Percentiles rank a stretch among this genome's conserved stretches.
Evolutionary conservation across 306 rosid species (phyloP).

Genomic region (Castanospermum australe): DNA sequence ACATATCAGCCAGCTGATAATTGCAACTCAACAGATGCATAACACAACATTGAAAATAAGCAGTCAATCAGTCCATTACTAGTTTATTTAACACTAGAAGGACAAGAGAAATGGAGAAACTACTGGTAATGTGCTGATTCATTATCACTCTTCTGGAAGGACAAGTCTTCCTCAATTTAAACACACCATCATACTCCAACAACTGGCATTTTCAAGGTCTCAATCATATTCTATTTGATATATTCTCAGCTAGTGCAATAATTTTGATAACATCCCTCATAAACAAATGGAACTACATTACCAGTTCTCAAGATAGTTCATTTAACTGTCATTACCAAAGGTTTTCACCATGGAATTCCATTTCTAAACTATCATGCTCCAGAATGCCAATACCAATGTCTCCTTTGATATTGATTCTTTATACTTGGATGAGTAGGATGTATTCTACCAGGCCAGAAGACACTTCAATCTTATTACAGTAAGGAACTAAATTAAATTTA

Average conservation of each 20-base stretch:
- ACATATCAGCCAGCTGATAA: constrained; percentile 28
- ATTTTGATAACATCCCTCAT: neutral
- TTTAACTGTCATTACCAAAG: too few species aligned
- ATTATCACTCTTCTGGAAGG: neutral
- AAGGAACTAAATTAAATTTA: too few species aligned
- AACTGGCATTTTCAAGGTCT: neutral
- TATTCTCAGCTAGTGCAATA: neutral
- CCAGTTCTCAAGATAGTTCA: too few species aligned
- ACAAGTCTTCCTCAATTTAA: neutral
- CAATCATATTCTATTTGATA: neutral
- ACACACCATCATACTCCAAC: neutral
- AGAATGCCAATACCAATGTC: too few species aligned
- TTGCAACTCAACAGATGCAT: neutral
- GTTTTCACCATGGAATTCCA: too few species aligned
- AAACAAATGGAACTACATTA: too few species aligned
- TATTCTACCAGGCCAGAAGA: too few species aligned
- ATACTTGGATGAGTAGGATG: too few species aligned
- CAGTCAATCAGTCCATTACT: neutral
- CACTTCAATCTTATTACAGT: too few species aligned
- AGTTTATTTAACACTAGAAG: neutral
- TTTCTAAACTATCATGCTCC: too few species aligned
- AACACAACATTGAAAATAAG: neutral
- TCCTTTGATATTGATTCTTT: too few species aligned
- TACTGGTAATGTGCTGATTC: neutral
- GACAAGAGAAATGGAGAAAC: neutral